Conservation (phyloP, 148 eudicot species). For the Diospyros lotus region DNA sequence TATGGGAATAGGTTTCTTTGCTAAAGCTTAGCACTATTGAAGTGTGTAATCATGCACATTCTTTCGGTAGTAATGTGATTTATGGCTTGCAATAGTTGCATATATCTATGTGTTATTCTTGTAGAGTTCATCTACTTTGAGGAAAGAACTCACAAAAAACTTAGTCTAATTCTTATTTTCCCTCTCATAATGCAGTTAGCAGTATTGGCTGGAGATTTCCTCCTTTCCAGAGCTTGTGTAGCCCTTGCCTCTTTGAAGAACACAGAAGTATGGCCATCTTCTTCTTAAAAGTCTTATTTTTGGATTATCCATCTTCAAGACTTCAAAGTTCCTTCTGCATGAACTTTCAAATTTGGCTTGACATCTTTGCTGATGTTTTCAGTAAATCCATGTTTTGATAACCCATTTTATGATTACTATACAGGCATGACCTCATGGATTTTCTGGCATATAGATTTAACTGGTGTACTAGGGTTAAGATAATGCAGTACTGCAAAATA, state of each 20-base stretch:
- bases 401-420: neutral
- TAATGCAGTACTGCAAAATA: neutral
- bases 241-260: constrained; percentile 86
- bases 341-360: neutral
- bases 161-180: neutral
- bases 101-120: neutral
- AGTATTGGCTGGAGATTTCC: constrained; percentile 85
- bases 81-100: neutral
- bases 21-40: neutral
- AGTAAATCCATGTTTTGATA: neutral
- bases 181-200: constrained; percentile 51
- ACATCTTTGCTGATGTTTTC: neutral
- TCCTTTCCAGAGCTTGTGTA: constrained; percentile 90
- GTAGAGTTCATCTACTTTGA: neutral
- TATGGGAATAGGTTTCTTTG: neutral
- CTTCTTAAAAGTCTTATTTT: neutral
- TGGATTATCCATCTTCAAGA: neutral
- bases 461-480: neutral
- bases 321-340: neutral
- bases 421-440: neutral
- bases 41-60: neutral
- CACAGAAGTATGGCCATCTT: constrained; percentile 57
- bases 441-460: neutral
- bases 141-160: neutral
- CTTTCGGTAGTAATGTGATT: neutral